Base-by-base conservation (phyloP, 2,329 filamentous ascomycete species). In the Erysiphe pulchra region DNA sequence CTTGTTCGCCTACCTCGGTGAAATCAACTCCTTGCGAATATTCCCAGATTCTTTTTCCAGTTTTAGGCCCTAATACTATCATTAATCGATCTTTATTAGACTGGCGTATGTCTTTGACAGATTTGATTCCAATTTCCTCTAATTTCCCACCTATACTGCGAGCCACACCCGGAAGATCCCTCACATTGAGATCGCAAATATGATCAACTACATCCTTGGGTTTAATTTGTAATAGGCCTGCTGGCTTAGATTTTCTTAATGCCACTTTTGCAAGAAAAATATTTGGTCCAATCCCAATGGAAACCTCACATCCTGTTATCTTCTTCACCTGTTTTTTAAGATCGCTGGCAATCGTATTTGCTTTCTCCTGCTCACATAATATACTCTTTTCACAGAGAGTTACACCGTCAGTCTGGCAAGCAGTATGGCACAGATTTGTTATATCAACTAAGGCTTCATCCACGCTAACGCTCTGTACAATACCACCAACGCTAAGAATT, bases 401-500 rank as follows among this genome's bases (percentile, higher is more conserved):
- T 28, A 42, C 2, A 4, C 13, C 14, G 16, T 20, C 16, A n/a
- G 12, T 24, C 9, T 44, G 31, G 14, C n/a, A 32, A 20, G 14
- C 20, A 0, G 84, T 67, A 9, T 71, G 69, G 48, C 90, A 80
- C 3, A 81, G 62, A 3, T 65, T 64, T 2, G 82, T 90, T 32
- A 86, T 70, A 59, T 98, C 90, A 14, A 98, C 64, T 8, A 98
- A 69, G 1, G 85, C 90, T 61, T 98, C 92, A 52, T 98, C 92
- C 41, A 98, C 81, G 56, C 90, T 95, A 45, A 98, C 87, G 55
- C 90, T 95, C 58, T 98, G 90, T 0, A 95, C 84, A 16, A 83
- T 62, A 1, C 85, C 87, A 16, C 80, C 84, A 9, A 85, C 67
- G 6, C 74, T 71, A 32, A 95, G 62, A 11, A 98, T 82, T 1